Evolutionary conservation across 148 eudicot species (phyloP).

Genomic region (Polygonum aviculare): DNA sequence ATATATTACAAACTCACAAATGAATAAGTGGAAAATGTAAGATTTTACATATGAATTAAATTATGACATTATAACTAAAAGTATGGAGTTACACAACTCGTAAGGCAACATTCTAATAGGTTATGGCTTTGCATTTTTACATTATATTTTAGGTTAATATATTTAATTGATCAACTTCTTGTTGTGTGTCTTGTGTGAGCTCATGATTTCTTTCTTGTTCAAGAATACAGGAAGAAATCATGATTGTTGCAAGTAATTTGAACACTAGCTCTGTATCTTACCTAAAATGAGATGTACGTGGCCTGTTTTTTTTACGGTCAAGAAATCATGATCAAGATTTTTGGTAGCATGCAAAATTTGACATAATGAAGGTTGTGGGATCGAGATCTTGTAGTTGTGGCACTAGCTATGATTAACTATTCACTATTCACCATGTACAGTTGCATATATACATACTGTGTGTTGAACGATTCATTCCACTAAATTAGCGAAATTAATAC

Average conservation of each 20-base stretch:
- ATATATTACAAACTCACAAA: too few relatives aligned
- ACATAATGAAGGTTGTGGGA: conserved; percentile 3
- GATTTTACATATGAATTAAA: too few relatives aligned
- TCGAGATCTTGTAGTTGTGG: neutral
- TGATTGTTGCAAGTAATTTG: neutral
- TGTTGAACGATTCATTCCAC: neutral
- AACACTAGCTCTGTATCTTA: too few relatives aligned
- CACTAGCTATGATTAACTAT: neutral
- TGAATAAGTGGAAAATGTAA: too few relatives aligned
- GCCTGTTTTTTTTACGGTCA: neutral
- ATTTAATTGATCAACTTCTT: neutral
- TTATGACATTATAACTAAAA: too few relatives aligned
- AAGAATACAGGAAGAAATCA: neutral
- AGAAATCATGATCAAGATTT: neutral
- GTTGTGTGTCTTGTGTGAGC: neutral
- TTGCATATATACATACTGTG: too few relatives aligned
- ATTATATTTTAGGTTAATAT: neutral
- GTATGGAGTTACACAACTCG: too few relatives aligned
- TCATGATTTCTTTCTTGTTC: neutral
- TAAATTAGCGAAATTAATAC: too few relatives aligned
- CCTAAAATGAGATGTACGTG: too few relatives aligned
- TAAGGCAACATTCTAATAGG: too few relatives aligned
- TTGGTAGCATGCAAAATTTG: neutral
- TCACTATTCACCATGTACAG: neutral
- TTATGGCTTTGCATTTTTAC: too few relatives aligned